phyloP scores from a whole-genome alignment of 495 filamentous ascomycete genomes.

The Penicillium paxilli region DNA sequence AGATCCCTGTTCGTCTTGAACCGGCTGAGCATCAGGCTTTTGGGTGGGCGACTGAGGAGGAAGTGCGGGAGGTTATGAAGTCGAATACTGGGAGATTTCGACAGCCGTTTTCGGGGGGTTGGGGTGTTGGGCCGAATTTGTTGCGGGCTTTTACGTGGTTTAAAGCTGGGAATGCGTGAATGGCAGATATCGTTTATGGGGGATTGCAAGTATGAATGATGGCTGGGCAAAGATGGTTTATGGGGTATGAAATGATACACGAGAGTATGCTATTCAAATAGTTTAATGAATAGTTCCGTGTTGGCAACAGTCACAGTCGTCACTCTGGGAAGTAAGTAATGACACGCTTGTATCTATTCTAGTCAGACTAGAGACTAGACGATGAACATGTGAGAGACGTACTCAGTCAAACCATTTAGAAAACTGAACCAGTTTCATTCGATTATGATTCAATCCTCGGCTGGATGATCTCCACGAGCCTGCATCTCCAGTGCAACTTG shows the following conservation, averaged over 20 bases:
- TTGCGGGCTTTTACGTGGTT: conserved; percentile 18
- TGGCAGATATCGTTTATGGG: no score
- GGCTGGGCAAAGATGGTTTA: no score
- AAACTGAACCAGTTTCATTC: background rate
- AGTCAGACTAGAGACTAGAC: no score
- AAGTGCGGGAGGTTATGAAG: conserved; percentile 22
- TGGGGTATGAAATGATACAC: no score
- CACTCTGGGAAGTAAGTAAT: no score
- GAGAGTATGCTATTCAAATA: background rate
- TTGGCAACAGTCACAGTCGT: no score
- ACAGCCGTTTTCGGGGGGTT: background rate
- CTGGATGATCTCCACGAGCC: conserved; percentile 53
- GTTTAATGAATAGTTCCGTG: background rate
- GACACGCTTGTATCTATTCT: no score
- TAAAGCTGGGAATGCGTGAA: background rate
- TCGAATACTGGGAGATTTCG: conserved; percentile 9
- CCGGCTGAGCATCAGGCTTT: conserved; percentile 46
- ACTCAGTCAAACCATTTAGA: no score
- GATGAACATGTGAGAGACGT: no score
- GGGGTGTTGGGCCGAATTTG: conserved; percentile 17
- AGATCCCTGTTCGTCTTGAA: conserved; percentile 34
- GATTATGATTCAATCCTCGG: conserved; percentile 53
- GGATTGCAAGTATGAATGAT: no score
- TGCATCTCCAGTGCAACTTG: conserved; percentile 63
- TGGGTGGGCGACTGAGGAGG: conserved; percentile 46